Conservation (phyloP, 176 grass and related monocot species). For the Themeda triandra region DNA sequence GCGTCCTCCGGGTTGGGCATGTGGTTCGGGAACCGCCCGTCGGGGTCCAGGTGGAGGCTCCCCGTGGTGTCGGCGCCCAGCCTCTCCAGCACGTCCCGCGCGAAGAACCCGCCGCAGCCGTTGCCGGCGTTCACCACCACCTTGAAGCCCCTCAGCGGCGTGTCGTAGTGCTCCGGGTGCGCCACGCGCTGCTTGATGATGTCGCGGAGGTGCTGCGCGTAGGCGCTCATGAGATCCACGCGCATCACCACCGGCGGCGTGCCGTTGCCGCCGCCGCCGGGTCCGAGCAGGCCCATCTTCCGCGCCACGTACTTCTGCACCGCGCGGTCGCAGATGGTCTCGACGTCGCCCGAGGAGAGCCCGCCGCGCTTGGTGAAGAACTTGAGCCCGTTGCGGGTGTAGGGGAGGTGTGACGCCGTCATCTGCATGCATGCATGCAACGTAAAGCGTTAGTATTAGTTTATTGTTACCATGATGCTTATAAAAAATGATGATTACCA, state of each 20-base stretch:
- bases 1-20: constrained; percentile 86
- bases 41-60: constrained; percentile 75
- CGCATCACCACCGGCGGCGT: constrained; percentile 39
- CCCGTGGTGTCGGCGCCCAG: constrained; percentile 68
- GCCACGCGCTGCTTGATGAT: constrained; percentile 67
- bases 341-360: constrained; percentile 47
- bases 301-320: constrained; percentile 47
- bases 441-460: too few relatives aligned
- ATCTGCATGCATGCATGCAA: constrained; percentile 37
- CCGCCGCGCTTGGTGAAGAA: constrained; percentile 82
- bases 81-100: constrained; percentile 69
- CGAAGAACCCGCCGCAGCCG: constrained; percentile 82
- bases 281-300: constrained; percentile 45
- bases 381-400: constrained; percentile 91
- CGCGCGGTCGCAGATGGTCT: constrained; percentile 62
- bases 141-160: constrained; percentile 62
- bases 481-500: too few relatives aligned
- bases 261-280: background rate
- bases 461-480: too few relatives aligned
- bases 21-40: constrained; percentile 82
- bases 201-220: constrained; percentile 62
- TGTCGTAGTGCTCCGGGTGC: constrained; percentile 55
- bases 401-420: constrained; percentile 88
- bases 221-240: constrained; percentile 71
- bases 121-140: constrained; percentile 86